These are phyloP conservation scores for Heliamphora exappendiculata DNA, from an alignment of 148 eudicot species.

Conservation along the genomic window DNA sequence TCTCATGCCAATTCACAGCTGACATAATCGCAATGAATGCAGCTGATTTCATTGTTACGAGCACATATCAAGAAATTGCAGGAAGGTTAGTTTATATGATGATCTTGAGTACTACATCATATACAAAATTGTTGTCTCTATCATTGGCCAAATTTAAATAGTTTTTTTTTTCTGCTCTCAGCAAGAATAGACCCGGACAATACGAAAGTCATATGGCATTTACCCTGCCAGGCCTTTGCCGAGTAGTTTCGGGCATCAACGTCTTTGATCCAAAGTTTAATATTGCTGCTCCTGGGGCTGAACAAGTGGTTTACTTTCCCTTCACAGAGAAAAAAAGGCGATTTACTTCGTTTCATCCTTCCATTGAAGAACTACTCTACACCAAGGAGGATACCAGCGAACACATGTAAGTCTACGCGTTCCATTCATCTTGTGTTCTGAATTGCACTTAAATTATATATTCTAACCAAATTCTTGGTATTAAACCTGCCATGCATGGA, in stretches of 20 bases:
- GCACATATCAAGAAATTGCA: conserved; percentile 60
- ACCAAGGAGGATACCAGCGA: conserved; percentile 34
- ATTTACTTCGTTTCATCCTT: conserved; percentile 35
- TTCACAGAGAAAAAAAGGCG: conserved; percentile 39
- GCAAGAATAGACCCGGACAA: conserved; percentile 50
- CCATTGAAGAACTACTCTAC: conserved; percentile 48
- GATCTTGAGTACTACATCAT: neutral
- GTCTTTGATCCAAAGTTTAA: conserved; percentile 67
- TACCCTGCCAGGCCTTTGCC: conserved; percentile 58
- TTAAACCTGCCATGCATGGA: neutral
- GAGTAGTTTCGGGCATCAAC: conserved; percentile 61
- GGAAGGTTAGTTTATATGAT: conserved; percentile 39
- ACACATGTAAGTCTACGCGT: conserved; percentile 40
- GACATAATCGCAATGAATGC: conserved; percentile 51
- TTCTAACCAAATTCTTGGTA: neutral
- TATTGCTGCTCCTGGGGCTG: conserved; percentile 73
- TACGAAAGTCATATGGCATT: conserved; percentile 55
- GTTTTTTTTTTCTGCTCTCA: conserved; percentile 13
- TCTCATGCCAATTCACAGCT: conserved; percentile 55
- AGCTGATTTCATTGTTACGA: conserved; percentile 49
- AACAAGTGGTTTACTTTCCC: conserved; percentile 55
- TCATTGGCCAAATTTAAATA: neutral
- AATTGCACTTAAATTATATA: neutral
- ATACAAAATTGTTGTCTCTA: neutral
- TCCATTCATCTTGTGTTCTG: neutral